Conservation (phyloP, 805 yeast species). For the Yamadazyma sp. region DNA sequence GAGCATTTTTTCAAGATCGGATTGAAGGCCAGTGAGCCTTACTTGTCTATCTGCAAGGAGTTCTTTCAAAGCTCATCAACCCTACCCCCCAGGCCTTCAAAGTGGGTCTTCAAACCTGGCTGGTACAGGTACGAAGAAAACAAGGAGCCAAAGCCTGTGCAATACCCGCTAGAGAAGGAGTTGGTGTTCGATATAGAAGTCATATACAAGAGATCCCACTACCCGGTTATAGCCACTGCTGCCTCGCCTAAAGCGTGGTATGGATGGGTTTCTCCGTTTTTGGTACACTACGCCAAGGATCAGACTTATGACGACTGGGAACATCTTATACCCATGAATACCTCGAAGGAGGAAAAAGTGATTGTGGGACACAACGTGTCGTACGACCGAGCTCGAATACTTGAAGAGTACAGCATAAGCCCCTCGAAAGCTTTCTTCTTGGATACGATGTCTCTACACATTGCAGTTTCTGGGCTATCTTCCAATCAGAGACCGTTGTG, state of each 20-base stretch:
- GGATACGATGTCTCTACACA: slow-evolving; percentile 92
- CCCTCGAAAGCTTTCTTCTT: slow-evolving; percentile 73
- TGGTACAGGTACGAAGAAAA: slow-evolving; percentile 76
- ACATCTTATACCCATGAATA: slow-evolving; percentile 77
- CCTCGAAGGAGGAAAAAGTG: slow-evolving; percentile 44
- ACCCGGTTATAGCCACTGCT: slow-evolving; percentile 81
- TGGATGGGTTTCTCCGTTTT: slow-evolving; percentile 88
- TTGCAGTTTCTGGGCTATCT: slow-evolving; percentile 89
- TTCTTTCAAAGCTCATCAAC: slow-evolving; percentile 33
- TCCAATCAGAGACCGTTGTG: slow-evolving; percentile 85
- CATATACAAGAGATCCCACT: slow-evolving; percentile 69
- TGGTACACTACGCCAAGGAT: slow-evolving; percentile 52
- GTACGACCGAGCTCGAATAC: slow-evolving; percentile 83
- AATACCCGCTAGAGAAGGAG: slow-evolving; percentile 67
- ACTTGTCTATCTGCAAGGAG: slow-evolving; percentile 48
- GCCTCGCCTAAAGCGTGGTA: slow-evolving; percentile 82
- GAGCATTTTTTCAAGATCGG: slow-evolving; percentile 86
- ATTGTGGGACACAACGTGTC: slow-evolving; percentile 89
- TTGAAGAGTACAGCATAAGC: slow-evolving; percentile 75
- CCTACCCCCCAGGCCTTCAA: slow-evolving; percentile 27
- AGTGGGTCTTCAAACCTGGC: slow-evolving; percentile 66
- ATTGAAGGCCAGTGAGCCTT: slow-evolving; percentile 55
- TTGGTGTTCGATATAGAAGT: slow-evolving; percentile 90
- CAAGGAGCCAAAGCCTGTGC: slow-evolving; percentile 53
- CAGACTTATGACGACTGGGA: slow-evolving; percentile 37